These are phyloP conservation scores for Megacollybia platyphylla DNA, from an alignment of 1,284 basidiomycete species.

Conservation along the genomic window DNA sequence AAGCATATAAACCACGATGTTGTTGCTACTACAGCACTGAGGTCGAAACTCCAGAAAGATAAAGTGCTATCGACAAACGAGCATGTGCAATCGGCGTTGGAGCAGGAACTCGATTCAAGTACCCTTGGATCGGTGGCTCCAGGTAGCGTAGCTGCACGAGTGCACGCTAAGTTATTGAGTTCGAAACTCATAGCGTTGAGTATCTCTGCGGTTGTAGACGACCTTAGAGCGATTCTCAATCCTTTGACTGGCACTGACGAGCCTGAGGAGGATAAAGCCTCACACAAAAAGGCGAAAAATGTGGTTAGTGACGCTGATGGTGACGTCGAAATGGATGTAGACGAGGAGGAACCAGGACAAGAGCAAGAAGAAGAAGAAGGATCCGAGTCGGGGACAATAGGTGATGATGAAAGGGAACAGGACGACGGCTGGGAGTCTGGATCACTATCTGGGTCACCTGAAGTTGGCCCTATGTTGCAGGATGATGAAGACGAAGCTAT, in stretches of 20 bases:
- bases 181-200: slow-evolving; percentile 63
- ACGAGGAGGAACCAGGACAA: slow-evolving; percentile 15
- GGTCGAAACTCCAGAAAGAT: slow-evolving; percentile 68
- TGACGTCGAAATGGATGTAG: slow-evolving; percentile 17
- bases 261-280: slow-evolving; percentile 15
- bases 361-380: slow-evolving; percentile 26
- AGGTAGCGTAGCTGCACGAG: slow-evolving; percentile 42
- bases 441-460: slow-evolving; percentile 14
- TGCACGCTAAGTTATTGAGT: slow-evolving; percentile 65
- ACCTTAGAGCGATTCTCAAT: slow-evolving; percentile 31
- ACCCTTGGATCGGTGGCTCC: slow-evolving; percentile 17
- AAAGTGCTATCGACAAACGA: slow-evolving; percentile 35
- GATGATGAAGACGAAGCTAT: slow-evolving; percentile 13
- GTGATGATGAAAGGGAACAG: slow-evolving; percentile 17
- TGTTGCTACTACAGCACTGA: slow-evolving; percentile 50
- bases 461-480: slow-evolving; percentile 8
- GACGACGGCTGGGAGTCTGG: slow-evolving; percentile 30
- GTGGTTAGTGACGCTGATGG: slow-evolving; percentile 9
- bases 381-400: slow-evolving; percentile 50
- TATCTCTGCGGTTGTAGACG: slow-evolving; percentile 38
- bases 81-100: slow-evolving; percentile 29
- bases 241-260: slow-evolving; percentile 18
- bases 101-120: slow-evolving; percentile 24
- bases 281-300: slow-evolving; percentile 10
- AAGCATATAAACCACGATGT: slow-evolving; percentile 51